A percentile compares a stretch with the other conserved stretches of the same genome.
Conservation (phyloP, 2,329 filamentous ascomycete species). For the Colletotrichum eleusines region DNA sequence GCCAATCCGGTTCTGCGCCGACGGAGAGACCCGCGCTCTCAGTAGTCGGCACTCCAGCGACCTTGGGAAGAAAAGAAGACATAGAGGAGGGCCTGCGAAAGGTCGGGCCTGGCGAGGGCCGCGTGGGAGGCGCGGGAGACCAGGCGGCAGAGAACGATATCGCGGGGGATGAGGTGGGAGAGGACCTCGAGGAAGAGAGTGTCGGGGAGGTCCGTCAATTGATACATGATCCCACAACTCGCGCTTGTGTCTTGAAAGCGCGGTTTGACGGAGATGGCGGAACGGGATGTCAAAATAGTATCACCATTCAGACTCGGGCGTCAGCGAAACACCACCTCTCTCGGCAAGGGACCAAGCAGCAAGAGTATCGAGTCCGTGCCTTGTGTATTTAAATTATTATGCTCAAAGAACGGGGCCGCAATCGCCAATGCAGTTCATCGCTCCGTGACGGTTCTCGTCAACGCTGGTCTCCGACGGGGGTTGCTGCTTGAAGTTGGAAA, state of each 20-base stretch:
- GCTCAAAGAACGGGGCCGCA: neutral
- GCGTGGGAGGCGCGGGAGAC: constrained; percentile 63
- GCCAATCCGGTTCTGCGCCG: constrained; percentile 50
- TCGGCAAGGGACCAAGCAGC: no score
- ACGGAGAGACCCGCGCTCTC: constrained; percentile 37
- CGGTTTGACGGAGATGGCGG: neutral
- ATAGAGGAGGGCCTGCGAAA: constrained; percentile 61
- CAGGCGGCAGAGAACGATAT: constrained; percentile 64
- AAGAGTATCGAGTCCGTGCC: neutral
- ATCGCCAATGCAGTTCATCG: neutral
- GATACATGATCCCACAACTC: constrained; percentile 46
- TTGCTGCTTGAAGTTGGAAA: neutral
- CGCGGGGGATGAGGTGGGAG: constrained; percentile 60
- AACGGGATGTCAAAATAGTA: neutral
- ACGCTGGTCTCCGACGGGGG: neutral
- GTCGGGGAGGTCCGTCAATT: constrained; percentile 62
- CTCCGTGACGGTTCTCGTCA: neutral
- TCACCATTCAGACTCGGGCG: neutral
- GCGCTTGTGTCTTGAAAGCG: neutral
- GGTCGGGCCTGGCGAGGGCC: constrained; percentile 62
- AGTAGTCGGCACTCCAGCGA: constrained; percentile 64
- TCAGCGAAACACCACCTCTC: neutral
- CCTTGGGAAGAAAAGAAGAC: constrained; percentile 67
- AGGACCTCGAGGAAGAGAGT: constrained; percentile 69
- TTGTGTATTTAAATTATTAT: neutral